Base-by-base conservation (phyloP, 225 moss, liverwort and hornwort species). In the Sphagnum contortum region DNA sequence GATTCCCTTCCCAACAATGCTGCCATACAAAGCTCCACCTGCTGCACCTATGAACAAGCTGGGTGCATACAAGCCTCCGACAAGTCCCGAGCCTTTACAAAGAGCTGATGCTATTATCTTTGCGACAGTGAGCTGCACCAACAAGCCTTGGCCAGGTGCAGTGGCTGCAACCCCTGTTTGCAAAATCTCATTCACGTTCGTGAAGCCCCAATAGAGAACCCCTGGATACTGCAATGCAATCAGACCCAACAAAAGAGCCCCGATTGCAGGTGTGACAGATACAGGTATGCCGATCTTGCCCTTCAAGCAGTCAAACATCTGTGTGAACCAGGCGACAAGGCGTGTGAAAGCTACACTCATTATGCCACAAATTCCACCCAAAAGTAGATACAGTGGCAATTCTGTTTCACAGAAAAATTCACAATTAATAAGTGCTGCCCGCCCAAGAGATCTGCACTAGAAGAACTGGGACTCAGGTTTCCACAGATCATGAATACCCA, bases 181-280 rank as follows among this genome's bases (percentile, higher is more conserved):
- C n/a, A 98, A 73, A 44, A 93, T 91, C 75, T 98, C 98, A 77
- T 98, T 93, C n/a, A 98, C 86, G 72, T 98, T 98, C 57, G 86
- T 82, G 65, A 98, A 98, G 13, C 98, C 98, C 98, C 93, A 98
- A 58, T 93, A 93, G 9, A 98, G 79, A 64, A 98, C 98, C 57
- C 93, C 98, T 48, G 98, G 98, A 72, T 98, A 98, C 76, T 59
- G 77, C 4, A 98, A 68, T 6, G 91, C 93, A 75, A 89, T 82
- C 48, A 93, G 57, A 9, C 98, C 93, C 45, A 82, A 87, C 64
- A 85, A 66, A 64, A 98, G 77, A 57, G 85, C 98, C 70, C 98
- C 98, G 68, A 98, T 87, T 3, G 91, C 82, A 10, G 98, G 98
- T 5, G 98, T 98, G 7, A 98, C 65, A 6, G 98, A 90, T 46